Evolutionary conservation across 2,329 filamentous ascomycete species (phyloP), one percentile per base, ranked within the genome.

Genomic region (Graphilbum sp.): DNA sequence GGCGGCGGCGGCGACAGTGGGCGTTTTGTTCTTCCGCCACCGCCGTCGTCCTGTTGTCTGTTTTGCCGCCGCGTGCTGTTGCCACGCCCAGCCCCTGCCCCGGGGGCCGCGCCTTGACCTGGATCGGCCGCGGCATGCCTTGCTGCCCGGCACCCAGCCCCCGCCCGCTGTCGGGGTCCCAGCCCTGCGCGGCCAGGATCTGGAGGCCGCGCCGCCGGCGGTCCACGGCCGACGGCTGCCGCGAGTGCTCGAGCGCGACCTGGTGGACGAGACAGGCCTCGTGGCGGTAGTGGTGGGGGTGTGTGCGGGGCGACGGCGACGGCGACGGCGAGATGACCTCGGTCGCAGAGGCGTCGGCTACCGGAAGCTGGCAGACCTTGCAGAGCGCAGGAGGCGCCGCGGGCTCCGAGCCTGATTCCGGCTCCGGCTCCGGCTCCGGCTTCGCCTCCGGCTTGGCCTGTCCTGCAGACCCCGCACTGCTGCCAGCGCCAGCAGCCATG

Each of bases 101-200:
- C 51, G 88, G 74, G 32, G 76, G 69, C 57, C 94, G 94, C 39
- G 69, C 61, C 41, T 66, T 69, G 1, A 72, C 62, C 52, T 85
- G 85, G 44, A 95, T 64, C 1, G 87, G 87, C 46, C 75, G 77
- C 31, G 78, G 65, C 43, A 84, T 77, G 3, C 87, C 87, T 46
- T 80, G 72, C 1, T 80, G 76, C 2, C 61, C 58, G 10, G 69
- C 69, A 0, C 87, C 87, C 0, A 95, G 64, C 0, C 87, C 87
- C 15, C 61, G 56, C 3, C 84, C 64, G 21, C 72, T 63, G 54
- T 87, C 81, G 0, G 80, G 78, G 47, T 87, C 76, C 74, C 79
- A 87, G 21, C 81, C 81, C 41, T 79, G 69, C 1, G 70, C 64
- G 37, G 72, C 62, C 24, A 87, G 65, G 21, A 79, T 71, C 5